Percentiles rank a stretch among this genome's conserved stretches.
These are phyloP conservation scores for Coleophoma cylindrospora DNA, from an alignment of 2,329 filamentous ascomycete species.

Conservation along the genomic window DNA sequence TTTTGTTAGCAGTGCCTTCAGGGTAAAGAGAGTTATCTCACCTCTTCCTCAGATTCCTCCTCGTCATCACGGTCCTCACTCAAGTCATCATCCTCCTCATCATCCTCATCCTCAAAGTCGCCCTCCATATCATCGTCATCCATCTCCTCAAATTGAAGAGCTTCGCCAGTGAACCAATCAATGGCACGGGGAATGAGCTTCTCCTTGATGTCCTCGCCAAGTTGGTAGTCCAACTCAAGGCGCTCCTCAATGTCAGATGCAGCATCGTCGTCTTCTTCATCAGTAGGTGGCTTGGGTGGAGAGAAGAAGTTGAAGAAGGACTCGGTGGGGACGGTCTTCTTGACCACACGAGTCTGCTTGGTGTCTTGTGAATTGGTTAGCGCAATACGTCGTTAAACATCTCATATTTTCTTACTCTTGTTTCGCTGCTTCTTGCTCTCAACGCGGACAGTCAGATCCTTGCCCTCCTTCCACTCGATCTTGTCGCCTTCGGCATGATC, in stretches of 20 bases:
- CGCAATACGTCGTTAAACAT: not conserved
- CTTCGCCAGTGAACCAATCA: conserved; percentile 99
- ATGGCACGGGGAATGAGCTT: conserved; percentile 98
- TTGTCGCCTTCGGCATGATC: conserved; percentile 98
- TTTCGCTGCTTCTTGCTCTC: conserved; percentile 99
- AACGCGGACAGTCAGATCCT: conserved; percentile 88
- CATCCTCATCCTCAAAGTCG: conserved; percentile 78
- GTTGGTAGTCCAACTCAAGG: conserved; percentile 95
- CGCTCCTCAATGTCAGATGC: conserved; percentile 94
- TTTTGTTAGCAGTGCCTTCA: conserved; percentile 17
- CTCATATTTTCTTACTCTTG: conserved; percentile 71
- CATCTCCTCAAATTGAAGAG: conserved; percentile 91
- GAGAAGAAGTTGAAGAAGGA: conserved; percentile 96
- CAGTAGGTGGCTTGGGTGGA: conserved; percentile 78
- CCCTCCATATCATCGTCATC: conserved; percentile 79
- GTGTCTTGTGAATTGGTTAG: conserved; percentile 59
- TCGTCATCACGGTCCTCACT: conserved; percentile 75
- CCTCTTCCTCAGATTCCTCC: conserved; percentile 74
- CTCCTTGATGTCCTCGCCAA: conserved; percentile 99
- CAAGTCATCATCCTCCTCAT: conserved; percentile 85
- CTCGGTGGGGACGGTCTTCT: conserved; percentile 97
- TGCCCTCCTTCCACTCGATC: conserved; percentile 92
- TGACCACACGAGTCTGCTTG: conserved; percentile 97
- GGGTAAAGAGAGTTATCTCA: conserved; percentile 32
- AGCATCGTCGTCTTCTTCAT: conserved; percentile 66